Conservation (phyloP, 2,329 filamentous ascomycete species). For the Botryotinia globosa region DNA sequence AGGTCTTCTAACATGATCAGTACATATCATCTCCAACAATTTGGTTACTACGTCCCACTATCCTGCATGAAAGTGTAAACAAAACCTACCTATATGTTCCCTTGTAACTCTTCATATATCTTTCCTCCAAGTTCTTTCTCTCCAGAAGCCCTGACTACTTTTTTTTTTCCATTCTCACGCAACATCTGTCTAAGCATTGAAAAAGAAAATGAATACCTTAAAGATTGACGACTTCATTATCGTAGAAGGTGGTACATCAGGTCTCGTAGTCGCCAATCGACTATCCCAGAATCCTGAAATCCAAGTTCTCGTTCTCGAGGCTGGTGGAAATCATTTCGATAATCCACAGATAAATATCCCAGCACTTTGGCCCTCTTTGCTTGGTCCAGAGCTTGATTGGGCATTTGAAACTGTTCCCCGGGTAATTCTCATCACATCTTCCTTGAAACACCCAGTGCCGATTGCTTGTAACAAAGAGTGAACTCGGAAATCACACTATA, state of each 20-base stretch:
- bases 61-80: neutral
- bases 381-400: constrained; percentile 43
- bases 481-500: constrained; percentile 24
- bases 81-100: neutral
- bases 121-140: neutral
- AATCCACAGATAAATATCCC: constrained; percentile 42
- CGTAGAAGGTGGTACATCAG: neutral
- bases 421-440: constrained; percentile 28
- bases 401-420: constrained; percentile 42
- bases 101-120: neutral
- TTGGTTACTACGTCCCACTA: neutral
- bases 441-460: neutral
- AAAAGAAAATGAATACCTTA: neutral
- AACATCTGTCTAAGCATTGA: neutral
- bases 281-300: constrained; percentile 39
- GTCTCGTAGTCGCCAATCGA: constrained; percentile 37
- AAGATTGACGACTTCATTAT: neutral
- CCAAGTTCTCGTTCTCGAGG: constrained; percentile 44
- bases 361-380: neutral
- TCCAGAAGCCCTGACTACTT: neutral
- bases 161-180: neutral
- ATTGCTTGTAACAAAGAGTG: constrained; percentile 9
- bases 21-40: neutral
- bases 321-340: constrained; percentile 39
- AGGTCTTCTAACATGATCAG: neutral